Conservation (phyloP, 1,284 basidiomycete species). For the Moesziomyces antarcticus region DNA sequence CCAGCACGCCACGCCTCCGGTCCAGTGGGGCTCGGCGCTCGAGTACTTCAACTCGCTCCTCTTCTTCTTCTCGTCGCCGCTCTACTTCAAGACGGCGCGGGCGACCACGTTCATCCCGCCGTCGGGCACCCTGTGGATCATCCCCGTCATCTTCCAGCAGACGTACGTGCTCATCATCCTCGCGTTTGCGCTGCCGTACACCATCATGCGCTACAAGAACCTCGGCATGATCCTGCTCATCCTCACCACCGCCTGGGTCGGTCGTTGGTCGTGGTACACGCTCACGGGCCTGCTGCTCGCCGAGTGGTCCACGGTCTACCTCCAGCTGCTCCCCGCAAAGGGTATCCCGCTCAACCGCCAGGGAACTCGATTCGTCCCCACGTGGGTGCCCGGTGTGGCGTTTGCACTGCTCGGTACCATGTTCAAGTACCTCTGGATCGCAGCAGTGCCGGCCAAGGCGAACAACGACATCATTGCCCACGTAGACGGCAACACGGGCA, state of each 20-base stretch:
- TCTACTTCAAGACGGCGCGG: constrained; percentile 26
- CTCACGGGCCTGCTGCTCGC: constrained; percentile 54
- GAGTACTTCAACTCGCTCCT: constrained; percentile 55
- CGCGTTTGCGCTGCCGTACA: constrained; percentile 48
- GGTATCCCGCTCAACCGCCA: constrained; percentile 25
- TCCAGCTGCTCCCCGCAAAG: constrained; percentile 20
- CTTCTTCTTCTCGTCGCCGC: constrained; percentile 46
- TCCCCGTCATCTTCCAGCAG: constrained; percentile 55
- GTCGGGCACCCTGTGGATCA: constrained; percentile 49
- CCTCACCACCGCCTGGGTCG: constrained; percentile 54
- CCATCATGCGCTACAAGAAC: constrained; percentile 48
- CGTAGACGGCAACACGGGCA: constrained; percentile 43
- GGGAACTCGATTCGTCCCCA: constrained; percentile 6
- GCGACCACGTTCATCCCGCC: constrained; percentile 46
- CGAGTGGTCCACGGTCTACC: constrained; percentile 50
- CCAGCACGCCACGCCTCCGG: constrained; percentile 39
- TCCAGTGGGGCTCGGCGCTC: constrained; percentile 31
- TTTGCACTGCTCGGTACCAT: constrained; percentile 28
- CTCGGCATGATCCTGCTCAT: constrained; percentile 44
- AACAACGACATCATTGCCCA: constrained; percentile 43
- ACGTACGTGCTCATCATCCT: constrained; percentile 52
- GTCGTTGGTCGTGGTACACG: constrained; percentile 55
- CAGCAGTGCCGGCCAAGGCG: constrained; percentile 23
- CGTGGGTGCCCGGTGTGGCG: constrained; percentile 27
- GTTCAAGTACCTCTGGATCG: constrained; percentile 58